Conservation (phyloP, 2,329 filamentous ascomycete species). For the Didymella segeticola region DNA sequence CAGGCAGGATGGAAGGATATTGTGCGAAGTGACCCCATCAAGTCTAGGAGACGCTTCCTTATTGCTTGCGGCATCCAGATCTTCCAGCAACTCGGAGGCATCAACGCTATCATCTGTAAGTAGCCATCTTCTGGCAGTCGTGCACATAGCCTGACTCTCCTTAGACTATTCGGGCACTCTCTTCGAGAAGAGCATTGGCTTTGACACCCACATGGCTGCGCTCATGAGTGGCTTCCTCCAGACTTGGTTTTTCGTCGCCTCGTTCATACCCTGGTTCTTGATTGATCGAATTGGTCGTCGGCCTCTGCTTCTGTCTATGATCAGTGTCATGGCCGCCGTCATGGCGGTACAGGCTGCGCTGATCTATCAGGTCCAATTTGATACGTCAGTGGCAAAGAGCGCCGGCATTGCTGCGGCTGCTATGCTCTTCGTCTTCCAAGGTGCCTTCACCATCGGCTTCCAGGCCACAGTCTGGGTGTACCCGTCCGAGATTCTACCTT, state of each 20-base stretch:
- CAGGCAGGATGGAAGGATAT: conserved; percentile 27
- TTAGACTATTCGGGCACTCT: conserved; percentile 25
- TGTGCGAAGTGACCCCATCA: conserved; percentile 24
- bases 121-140: neutral
- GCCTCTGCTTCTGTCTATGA: conserved; percentile 24
- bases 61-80: conserved; percentile 27
- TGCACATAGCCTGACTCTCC: neutral
- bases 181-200: conserved; percentile 27
- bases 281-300: conserved; percentile 24
- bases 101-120: conserved; percentile 29
- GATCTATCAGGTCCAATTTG: conserved; percentile 27
- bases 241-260: conserved; percentile 29
- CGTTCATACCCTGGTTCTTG: conserved; percentile 26
- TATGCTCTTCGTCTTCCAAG: conserved; percentile 28
- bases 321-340: conserved; percentile 25
- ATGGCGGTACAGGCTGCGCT: conserved; percentile 27
- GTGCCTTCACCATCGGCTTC: conserved; percentile 27
- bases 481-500: conserved; percentile 17
- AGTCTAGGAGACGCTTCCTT: conserved; percentile 25
- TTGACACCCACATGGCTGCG: conserved; percentile 22
- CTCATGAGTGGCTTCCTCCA: conserved; percentile 28
- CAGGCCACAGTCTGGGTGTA: conserved; percentile 26
- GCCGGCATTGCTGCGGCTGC: conserved; percentile 25
- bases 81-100: conserved; percentile 26
- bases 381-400: conserved; percentile 18